A percentile compares a stretch with the other conserved stretches of the same genome.
Conservation (phyloP, 257 asterid genomes). For the Lycium ferocissimum region DNA sequence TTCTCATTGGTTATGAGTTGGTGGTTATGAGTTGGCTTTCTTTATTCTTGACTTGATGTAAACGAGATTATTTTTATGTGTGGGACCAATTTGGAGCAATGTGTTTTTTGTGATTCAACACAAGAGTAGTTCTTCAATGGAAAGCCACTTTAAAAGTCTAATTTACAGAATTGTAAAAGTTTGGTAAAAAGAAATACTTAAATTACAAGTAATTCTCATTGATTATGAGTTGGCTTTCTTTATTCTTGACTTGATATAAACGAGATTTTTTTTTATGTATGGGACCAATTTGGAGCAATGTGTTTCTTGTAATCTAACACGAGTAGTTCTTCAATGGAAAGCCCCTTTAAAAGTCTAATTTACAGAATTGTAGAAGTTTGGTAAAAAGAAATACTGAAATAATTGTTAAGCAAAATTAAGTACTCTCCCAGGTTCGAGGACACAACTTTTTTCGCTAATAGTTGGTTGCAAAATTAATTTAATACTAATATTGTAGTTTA, state of each 20-base stretch:
- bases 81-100: conserved; percentile 10
- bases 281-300: conserved; percentile 18
- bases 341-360: background rate
- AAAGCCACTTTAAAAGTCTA: background rate
- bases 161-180: background rate
- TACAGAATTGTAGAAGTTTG: background rate
- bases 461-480: background rate
- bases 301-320: conserved; percentile 26
- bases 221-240: background rate
- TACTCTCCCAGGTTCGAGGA: background rate
- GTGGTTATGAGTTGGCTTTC: background rate
- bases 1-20: background rate
- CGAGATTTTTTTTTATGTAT: background rate
- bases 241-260: conserved; percentile 26
- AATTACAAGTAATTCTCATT: background rate
- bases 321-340: background rate
- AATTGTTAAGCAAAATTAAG: background rate
- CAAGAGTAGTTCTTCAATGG: background rate
- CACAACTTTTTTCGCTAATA: background rate
- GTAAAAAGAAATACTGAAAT: too few relatives aligned
- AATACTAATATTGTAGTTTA: too few relatives aligned
- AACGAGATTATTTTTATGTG: background rate
- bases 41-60: conserved; percentile 24
- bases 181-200: background rate
- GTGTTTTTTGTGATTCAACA: conserved; percentile 26